Evolutionary conservation across 306 rosid species (phyloP).

Genomic region (Carpinus fangiana): DNA sequence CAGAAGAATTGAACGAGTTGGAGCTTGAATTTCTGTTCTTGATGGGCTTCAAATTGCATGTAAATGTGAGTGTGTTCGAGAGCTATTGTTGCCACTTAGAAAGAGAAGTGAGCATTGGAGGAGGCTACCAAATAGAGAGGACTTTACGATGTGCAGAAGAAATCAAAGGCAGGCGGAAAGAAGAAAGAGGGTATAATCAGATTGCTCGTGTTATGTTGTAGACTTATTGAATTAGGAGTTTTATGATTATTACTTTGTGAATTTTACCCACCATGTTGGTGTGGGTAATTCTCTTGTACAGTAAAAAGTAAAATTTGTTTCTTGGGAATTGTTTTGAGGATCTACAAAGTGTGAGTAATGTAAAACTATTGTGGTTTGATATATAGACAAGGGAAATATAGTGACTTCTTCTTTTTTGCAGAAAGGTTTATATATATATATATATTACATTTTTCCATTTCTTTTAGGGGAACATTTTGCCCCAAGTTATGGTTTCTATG

Average conservation of each 20-base stretch:
- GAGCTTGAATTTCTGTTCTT: constrained; percentile 86
- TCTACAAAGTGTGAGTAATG: neutral
- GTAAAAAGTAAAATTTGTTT: neutral
- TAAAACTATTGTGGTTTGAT: neutral
- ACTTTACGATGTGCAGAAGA: constrained; percentile 84
- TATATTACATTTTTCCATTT: no score
- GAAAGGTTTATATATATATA: no score
- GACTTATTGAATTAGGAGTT: constrained; percentile 5
- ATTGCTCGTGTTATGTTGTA: constrained; percentile 67
- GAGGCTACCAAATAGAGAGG: constrained; percentile 85
- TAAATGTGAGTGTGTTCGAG: constrained; percentile 95
- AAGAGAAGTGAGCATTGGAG: constrained; percentile 94
- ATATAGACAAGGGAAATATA: constrained; percentile 21
- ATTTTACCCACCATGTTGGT: neutral
- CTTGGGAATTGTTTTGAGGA: neutral
- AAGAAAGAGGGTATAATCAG: constrained; percentile 48
- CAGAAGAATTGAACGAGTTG: constrained; percentile 69
- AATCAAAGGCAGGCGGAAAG: constrained; percentile 59
- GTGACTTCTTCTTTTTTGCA: neutral
- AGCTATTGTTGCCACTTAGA: constrained; percentile 91
- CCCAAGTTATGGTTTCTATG: neutral
- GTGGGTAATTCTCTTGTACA: neutral
- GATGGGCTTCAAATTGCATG: constrained; percentile 90
- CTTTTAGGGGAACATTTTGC: no score
- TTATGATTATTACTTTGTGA: neutral